These are phyloP conservation scores for Castanea mollissima DNA, from an alignment of 306 rosid genomes.

Conservation along the genomic window DNA sequence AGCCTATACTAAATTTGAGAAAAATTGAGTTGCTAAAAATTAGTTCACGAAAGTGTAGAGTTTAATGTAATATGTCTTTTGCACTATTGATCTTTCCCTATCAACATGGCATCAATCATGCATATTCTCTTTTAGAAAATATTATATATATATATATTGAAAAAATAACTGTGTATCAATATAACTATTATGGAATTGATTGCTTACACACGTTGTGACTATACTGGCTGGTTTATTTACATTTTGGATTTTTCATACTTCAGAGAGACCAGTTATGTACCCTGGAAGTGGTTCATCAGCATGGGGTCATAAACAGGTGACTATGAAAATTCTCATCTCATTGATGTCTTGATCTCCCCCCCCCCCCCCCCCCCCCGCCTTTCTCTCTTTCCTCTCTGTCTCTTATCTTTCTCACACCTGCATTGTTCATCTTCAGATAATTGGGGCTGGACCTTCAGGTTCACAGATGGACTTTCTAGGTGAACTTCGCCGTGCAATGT, in stretches of 20 bases:
- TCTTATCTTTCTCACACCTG: conserved; percentile 25
- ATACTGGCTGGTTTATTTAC: not conserved
- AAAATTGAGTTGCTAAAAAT: not conserved
- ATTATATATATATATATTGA: not conserved
- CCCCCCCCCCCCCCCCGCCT: not conserved
- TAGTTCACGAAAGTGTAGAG: not conserved
- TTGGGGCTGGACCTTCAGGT: conserved; percentile 34
- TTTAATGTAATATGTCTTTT: not conserved
- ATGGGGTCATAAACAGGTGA: conserved; percentile 69
- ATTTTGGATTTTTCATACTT: conserved; percentile 17
- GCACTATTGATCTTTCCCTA: too few relatives aligned
- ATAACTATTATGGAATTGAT: not conserved
- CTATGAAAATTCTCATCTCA: not conserved
- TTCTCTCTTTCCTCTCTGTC: not conserved
- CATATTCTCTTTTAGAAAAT: too few relatives aligned
- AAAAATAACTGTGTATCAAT: not conserved
- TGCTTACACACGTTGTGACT: not conserved
- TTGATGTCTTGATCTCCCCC: not conserved
- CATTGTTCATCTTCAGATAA: not conserved
- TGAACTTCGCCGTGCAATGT: conserved; percentile 59
- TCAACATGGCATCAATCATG: too few relatives aligned
- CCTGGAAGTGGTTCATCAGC: conserved; percentile 51
- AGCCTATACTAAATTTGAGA: not conserved
- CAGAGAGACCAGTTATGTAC: conserved; percentile 69
- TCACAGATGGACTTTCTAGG: conserved; percentile 58